Evolutionary conservation across 371 early-diverging fungal genomes (phyloP), one percentile per base, ranked within the genome.

Genomic region (Mucor racemosus): DNA sequence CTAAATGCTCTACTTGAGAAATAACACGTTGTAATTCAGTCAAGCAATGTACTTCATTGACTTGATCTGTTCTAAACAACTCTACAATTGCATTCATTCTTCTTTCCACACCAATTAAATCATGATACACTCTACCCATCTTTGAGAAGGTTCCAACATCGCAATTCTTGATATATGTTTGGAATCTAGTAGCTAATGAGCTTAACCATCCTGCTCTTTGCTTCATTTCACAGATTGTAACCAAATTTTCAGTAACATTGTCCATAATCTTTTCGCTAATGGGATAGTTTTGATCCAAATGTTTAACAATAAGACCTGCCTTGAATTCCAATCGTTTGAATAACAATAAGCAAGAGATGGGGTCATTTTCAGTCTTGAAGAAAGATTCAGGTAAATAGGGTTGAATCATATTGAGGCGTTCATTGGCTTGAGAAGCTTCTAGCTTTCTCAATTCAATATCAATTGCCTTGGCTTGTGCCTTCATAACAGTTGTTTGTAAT

Each of bases 371-470:
- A 8, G 84, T 86, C 58, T 84, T 81, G 76, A 91, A 90, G 79
- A 95, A 95, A 1, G 90, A 81, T 26, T 93, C 93, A 0, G 97
- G 97, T 58, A 96, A 73, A 69, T 93, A 97, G 9, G 91, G 88
- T 68, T 81, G 86, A 21, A 92, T 81, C 60, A 90, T 79, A 40
- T 78, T 82, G 44, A 97, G 75, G 61, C 95, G 88, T 66, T 92
- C 91, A 9, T 82, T 83, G 7, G 95, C 95, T 76, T 96, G 95
- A 21, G 82, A 75, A 34, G 91, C 93, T 34, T 97, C 97, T 36
- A 96, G 75, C 60, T 92, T 91, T 21, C 94, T 86, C 53, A 97
- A 83, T 62, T 96, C 97, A 48, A 96, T 78, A 71, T 97, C 97
- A 59, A 97, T 90, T 5, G 92, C 86, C 77, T 93, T 93, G 13